Conservation (phyloP, 2,329 filamentous ascomycete species). For the Didymellaceae sp. region DNA sequence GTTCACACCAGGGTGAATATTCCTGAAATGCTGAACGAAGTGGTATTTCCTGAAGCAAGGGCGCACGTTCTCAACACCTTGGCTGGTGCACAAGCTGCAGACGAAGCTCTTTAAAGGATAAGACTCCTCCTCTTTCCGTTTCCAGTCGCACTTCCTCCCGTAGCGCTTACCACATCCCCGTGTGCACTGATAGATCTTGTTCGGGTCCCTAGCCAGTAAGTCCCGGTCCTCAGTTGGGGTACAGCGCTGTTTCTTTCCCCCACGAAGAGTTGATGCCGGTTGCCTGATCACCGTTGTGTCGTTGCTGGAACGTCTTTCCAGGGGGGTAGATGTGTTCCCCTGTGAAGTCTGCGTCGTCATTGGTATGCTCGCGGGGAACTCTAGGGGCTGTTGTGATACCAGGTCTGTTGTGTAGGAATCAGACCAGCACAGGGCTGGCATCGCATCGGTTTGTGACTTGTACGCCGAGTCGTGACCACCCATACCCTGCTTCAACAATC, state of each 20-base stretch:
- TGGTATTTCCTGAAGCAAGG: conserved; percentile 48
- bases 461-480: conserved; percentile 46
- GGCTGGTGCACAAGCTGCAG: conserved; percentile 41
- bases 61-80: conserved; percentile 44
- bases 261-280: conserved; percentile 28
- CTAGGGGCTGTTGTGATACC: conserved; percentile 15
- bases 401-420: conserved; percentile 25
- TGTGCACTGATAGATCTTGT: conserved; percentile 49
- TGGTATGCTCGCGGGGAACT: conserved; percentile 3
- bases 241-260: conserved; percentile 47
- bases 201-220: conserved; percentile 39
- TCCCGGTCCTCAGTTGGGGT: conserved; percentile 40
- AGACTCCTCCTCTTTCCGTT: conserved; percentile 48
- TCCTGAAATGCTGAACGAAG: conserved; percentile 47
- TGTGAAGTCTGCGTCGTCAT: conserved; percentile 10
- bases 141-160: conserved; percentile 49
- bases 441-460: conserved; percentile 46
- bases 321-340: conserved; percentile 20
- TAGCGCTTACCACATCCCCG: conserved; percentile 48
- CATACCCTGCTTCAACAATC: conserved; percentile 46
- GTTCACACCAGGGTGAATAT: conserved; percentile 45
- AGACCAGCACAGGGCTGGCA: conserved; percentile 31
- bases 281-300: conserved; percentile 25
- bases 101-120: conserved; percentile 47
- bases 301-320: conserved; percentile 22